Percentiles rank a stretch among this genome's conserved stretches.
Evolutionary conservation across 148 eudicot species (phyloP).

Genomic region (Camellia lanceoleosa): DNA sequence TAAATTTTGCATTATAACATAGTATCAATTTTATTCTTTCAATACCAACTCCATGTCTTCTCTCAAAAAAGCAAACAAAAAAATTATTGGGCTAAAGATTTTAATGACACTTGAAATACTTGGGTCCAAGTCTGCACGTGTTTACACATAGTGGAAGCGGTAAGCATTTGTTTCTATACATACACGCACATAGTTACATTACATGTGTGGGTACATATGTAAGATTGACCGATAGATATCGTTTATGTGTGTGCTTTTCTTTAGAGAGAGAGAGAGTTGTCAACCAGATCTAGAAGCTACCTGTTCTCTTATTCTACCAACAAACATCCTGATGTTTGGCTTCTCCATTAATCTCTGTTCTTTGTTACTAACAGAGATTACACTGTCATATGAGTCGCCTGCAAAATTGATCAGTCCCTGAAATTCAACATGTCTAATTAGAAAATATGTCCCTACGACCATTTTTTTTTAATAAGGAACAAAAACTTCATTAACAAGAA

Average conservation of each 20-base stretch:
- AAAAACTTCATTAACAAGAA: not conserved
- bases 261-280: not conserved
- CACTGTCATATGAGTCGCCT: constrained; percentile 40
- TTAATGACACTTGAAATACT: too few relatives aligned
- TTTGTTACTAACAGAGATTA: constrained; percentile 21
- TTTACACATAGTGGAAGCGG: too few relatives aligned
- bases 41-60: too few relatives aligned
- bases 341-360: constrained; percentile 31
- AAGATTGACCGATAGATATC: not conserved
- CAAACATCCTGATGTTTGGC: constrained; percentile 46
- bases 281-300: constrained; percentile 17
- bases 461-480: not conserved
- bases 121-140: too few relatives aligned
- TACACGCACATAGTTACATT: not conserved
- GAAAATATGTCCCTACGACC: not conserved
- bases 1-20: too few relatives aligned
- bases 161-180: not conserved
- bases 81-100: too few relatives aligned
- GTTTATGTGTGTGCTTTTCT: too few relatives aligned
- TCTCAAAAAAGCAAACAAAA: too few relatives aligned
- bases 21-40: too few relatives aligned
- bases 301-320: constrained; percentile 64
- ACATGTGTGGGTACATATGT: not conserved
- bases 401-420: constrained; percentile 36
- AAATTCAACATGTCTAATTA: constrained; percentile 13